Evolutionary conservation across 2,329 filamentous ascomycete genomes (phyloP).

Genomic region (Claviceps digitariae): DNA sequence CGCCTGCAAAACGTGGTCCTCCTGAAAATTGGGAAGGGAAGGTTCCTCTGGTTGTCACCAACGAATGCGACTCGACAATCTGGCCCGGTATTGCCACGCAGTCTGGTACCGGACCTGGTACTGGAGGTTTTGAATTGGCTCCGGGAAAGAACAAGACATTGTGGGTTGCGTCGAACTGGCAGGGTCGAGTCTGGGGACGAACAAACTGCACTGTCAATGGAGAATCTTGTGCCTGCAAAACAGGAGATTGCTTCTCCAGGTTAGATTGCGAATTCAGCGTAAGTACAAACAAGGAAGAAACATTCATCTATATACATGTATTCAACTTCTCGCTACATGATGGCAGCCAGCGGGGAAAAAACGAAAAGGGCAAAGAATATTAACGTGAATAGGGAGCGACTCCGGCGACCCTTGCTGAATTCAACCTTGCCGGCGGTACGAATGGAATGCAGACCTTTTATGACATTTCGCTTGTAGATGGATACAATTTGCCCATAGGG

Average conservation of each 20-base stretch:
- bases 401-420: conserved; percentile 68
- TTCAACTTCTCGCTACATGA: background rate
- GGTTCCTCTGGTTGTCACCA: conserved; percentile 54
- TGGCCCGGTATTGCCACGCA: conserved; percentile 69
- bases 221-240: conserved; percentile 54
- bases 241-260: conserved; percentile 62
- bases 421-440: conserved; percentile 56
- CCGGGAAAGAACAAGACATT: conserved; percentile 45
- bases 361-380: no score
- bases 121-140: conserved; percentile 54
- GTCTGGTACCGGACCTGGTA: conserved; percentile 51
- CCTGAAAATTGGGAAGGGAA: conserved; percentile 22
- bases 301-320: background rate
- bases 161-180: conserved; percentile 60
- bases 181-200: conserved; percentile 68
- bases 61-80: conserved; percentile 56
- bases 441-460: conserved; percentile 57
- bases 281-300: conserved; percentile 17
- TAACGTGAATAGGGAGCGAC: conserved; percentile 43
- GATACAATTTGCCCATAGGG: conserved; percentile 65
- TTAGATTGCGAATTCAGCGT: conserved; percentile 58
- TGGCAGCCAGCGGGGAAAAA: background rate
- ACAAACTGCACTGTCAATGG: conserved; percentile 70
- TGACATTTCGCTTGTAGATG: conserved; percentile 74
- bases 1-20: conserved; percentile 17